Percentiles rank a stretch among this genome's conserved stretches.
phyloP scores from a whole-genome alignment of 176 grass and related monocot species.

The Oryza coarctata region DNA sequence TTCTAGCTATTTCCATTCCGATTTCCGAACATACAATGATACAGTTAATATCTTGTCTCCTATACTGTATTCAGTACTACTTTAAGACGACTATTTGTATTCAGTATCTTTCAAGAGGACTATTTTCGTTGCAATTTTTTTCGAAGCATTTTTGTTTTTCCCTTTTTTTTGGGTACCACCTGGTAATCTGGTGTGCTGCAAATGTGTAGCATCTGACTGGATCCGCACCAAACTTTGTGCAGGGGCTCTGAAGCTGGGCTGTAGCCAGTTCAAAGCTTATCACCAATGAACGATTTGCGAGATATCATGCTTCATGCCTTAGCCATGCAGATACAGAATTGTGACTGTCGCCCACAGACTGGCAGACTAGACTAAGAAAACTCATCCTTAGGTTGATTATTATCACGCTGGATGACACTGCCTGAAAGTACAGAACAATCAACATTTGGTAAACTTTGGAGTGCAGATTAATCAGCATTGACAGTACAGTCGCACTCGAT shows the following conservation, averaged over 20 bases:
- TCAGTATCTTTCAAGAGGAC: not conserved
- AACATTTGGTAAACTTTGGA: not conserved
- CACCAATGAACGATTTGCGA: not conserved
- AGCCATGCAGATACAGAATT: not conserved
- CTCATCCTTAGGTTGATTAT: not conserved
- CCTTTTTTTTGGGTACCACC: not conserved
- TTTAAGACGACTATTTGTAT: not conserved
- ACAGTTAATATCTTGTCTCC: not conserved
- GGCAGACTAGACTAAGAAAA: not conserved
- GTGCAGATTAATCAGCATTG: not conserved
- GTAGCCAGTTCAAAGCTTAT: not conserved
- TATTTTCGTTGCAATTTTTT: not conserved
- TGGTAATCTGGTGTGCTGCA: not conserved
- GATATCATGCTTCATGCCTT: not conserved
- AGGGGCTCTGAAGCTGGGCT: not conserved
- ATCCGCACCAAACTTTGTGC: not conserved
- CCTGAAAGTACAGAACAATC: not conserved
- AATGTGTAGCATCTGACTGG: not conserved
- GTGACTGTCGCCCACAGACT: not conserved
- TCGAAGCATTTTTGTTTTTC: not conserved
- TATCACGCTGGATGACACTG: not conserved
- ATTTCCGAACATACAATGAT: not conserved
- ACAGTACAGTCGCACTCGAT: not conserved
- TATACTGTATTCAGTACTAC: not conserved
- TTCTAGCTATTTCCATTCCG: not conserved